Conservation (phyloP, 805 yeast genomes). For the Ogataea pini region DNA sequence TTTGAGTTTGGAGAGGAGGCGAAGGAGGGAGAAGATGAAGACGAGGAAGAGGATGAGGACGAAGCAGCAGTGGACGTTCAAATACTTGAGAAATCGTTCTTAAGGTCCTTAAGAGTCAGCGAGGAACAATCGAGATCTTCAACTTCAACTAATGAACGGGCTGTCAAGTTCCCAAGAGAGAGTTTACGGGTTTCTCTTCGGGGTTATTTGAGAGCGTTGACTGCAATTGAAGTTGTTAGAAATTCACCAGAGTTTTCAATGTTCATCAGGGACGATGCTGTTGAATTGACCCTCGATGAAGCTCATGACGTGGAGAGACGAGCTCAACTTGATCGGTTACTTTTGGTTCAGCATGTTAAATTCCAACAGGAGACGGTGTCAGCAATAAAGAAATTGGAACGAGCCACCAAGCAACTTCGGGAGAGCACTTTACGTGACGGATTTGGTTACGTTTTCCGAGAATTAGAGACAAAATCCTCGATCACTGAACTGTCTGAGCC, state of each 20-base stretch:
- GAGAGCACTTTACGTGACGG: slow-evolving; percentile 42
- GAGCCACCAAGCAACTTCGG: slow-evolving; percentile 45
- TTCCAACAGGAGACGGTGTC: slow-evolving; percentile 60
- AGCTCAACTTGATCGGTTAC: slow-evolving; percentile 56
- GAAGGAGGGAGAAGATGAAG: slow-evolving; percentile 6
- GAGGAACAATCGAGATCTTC: slow-evolving; percentile 9
- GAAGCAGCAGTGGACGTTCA: slow-evolving; percentile 19
- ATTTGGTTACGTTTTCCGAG: slow-evolving; percentile 60
- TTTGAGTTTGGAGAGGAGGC: slow-evolving; percentile 20
- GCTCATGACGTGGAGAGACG: slow-evolving; percentile 58
- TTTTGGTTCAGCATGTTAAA: slow-evolving; percentile 59
- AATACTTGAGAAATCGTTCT: slow-evolving; percentile 24
- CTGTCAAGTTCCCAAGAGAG: slow-evolving; percentile 59
- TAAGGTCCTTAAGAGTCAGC: slow-evolving; percentile 18
- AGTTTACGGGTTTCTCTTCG: slow-evolving; percentile 75
- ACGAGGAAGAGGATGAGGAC: slow-evolving; percentile 13
- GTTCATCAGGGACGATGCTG: slow-evolving; percentile 50
- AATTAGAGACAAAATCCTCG: slow-evolving; percentile 55
- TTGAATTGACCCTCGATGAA: slow-evolving; percentile 46
- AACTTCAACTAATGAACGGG: slow-evolving; percentile 9
- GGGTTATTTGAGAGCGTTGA: slow-evolving; percentile 61
- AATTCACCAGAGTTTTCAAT: slow-evolving; percentile 50
- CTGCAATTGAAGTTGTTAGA: slow-evolving; percentile 55
- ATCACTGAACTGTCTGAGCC: slow-evolving; percentile 65
- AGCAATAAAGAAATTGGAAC: slow-evolving; percentile 33